Conservation (phyloP, 768 basidiomycete species). For the Naematelia aurantialba region DNA sequence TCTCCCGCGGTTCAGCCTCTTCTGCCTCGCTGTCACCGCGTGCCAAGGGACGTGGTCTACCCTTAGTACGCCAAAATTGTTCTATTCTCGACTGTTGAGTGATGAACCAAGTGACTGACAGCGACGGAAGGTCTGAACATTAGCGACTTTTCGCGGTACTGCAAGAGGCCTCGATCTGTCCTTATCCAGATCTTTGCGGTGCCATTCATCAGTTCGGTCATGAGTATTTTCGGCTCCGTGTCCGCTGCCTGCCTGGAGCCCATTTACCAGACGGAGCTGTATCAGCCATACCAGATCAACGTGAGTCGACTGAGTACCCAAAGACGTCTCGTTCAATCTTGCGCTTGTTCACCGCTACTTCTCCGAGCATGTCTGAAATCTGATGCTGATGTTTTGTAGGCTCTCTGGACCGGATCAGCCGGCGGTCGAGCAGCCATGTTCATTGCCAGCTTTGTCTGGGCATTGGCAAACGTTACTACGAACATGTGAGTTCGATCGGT, state of each 20-base stretch:
- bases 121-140: conserved; percentile 32
- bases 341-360: no score
- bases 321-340: background rate
- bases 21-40: conserved; percentile 30
- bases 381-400: conserved; percentile 9
- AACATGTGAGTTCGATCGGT: conserved; percentile 22
- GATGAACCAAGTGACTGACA: background rate
- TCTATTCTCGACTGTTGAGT: background rate
- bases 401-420: conserved; percentile 25
- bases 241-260: conserved; percentile 28
- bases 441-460: conserved; percentile 30
- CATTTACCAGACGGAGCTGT: conserved; percentile 28
- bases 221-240: conserved; percentile 36
- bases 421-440: conserved; percentile 35
- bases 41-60: conserved; percentile 35
- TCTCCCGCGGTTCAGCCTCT: conserved; percentile 26
- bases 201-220: conserved; percentile 24
- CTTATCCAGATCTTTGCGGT: conserved; percentile 36
- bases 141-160: conserved; percentile 42
- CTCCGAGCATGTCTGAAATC: no score
- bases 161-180: conserved; percentile 16
- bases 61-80: conserved; percentile 7
- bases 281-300: conserved; percentile 36
- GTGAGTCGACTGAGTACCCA: conserved; percentile 16
- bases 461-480: conserved; percentile 34